phyloP scores from a whole-genome alignment of 169 alveolate genomes.

The Miamiensis avidus region DNA sequence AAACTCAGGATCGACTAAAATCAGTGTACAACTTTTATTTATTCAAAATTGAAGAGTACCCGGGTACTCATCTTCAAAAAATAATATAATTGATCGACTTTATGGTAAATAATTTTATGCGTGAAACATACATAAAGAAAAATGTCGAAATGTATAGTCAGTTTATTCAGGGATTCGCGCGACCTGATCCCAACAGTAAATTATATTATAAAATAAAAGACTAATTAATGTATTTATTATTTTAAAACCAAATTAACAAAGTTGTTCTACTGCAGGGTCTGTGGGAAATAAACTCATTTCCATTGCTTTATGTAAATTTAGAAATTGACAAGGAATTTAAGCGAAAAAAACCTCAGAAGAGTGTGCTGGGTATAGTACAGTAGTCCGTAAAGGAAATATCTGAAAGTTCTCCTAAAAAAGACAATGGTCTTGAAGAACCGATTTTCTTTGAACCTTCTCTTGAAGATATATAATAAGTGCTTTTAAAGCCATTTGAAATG shows the following conservation, averaged over 20 bases:
- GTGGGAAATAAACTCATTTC: not conserved
- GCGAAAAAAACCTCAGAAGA: not conserved
- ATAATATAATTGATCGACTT: constrained; percentile 21
- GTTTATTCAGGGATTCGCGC: constrained; percentile 10
- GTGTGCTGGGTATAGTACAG: not conserved
- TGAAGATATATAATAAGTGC: constrained; percentile 11
- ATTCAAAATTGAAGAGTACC: constrained; percentile 16
- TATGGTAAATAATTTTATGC: constrained; percentile 5
- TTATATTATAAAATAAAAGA: not conserved
- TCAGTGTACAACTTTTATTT: constrained; percentile 27
- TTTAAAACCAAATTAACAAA: not conserved
- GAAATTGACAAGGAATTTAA: not conserved
- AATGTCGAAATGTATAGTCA: constrained; percentile 27
- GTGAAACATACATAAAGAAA: constrained; percentile 16
- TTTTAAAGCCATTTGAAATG: constrained; percentile 32
- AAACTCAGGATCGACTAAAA: constrained; percentile 30
- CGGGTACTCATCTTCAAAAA: constrained; percentile 1
- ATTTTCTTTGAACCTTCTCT: constrained; percentile 38
- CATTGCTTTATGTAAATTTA: not conserved
- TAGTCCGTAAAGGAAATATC: no score
- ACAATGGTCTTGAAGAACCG: constrained; percentile 19
- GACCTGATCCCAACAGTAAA: not conserved
- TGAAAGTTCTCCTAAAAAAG: no score
- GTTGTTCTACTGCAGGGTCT: not conserved
- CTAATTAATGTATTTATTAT: not conserved